phyloP scores from a whole-genome alignment of 2,329 filamentous ascomycete species.

The Colletotrichum cordylinicola region DNA sequence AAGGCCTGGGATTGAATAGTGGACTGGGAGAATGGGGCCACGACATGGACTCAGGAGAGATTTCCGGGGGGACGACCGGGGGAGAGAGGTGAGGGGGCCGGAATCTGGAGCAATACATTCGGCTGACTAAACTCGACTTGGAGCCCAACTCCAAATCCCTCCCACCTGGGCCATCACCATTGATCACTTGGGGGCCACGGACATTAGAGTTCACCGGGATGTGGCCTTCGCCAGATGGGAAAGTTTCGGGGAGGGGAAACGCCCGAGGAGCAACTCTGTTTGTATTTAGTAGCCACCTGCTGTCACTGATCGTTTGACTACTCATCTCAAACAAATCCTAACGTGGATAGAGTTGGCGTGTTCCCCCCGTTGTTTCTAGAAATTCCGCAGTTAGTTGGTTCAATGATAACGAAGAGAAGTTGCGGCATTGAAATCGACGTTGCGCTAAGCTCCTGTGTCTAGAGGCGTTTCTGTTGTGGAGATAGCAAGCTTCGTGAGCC shows the following conservation, averaged over 20 bases:
- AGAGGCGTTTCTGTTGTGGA: background rate
- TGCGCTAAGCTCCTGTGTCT: background rate
- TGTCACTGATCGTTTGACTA: background rate
- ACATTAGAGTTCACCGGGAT: background rate
- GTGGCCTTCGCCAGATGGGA: background rate
- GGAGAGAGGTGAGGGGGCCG: background rate
- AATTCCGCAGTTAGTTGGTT: background rate
- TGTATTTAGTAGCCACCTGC: background rate
- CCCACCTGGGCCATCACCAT: background rate
- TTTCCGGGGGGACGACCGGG: background rate
- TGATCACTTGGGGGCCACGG: background rate
- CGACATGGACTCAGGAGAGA: background rate
- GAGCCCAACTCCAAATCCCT: background rate
- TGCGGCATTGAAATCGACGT: background rate
- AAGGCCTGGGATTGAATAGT: background rate
- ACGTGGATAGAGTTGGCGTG: background rate
- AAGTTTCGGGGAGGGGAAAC: background rate
- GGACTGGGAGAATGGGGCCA: background rate
- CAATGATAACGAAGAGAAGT: background rate
- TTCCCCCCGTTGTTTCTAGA: background rate
- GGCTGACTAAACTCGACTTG: conserved; percentile 7
- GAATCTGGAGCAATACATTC: background rate
- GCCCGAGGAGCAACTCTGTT: background rate
- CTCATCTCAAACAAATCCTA: background rate
- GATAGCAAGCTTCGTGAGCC: background rate